Conservation (phyloP, 2,329 filamentous ascomycete genomes). For the Verticillium alfalfae region DNA sequence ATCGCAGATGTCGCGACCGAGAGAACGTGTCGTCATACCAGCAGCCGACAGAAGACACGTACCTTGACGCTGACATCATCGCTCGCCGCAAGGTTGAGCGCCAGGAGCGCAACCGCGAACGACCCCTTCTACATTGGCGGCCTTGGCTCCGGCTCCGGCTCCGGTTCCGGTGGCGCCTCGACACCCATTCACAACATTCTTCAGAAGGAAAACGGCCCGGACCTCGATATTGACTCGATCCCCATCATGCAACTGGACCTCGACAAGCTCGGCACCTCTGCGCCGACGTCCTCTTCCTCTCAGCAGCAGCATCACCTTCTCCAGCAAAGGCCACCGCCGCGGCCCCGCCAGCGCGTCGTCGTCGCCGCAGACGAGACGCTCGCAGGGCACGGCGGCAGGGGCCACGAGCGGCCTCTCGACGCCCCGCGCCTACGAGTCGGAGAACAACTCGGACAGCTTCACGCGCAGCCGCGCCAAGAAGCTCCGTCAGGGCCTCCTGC, state of each 20-base stretch:
- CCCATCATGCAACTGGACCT: constrained; percentile 92
- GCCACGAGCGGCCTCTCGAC: constrained; percentile 38
- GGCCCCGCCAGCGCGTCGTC: constrained; percentile 55
- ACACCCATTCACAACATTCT: constrained; percentile 77
- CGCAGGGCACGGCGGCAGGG: constrained; percentile 25
- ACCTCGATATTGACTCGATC: constrained; percentile 88
- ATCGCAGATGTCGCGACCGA: constrained; percentile 40
- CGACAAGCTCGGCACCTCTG: constrained; percentile 39
- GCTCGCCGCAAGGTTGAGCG: constrained; percentile 72
- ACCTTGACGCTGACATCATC: constrained; percentile 67
- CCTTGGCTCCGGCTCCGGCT: constrained; percentile 37
- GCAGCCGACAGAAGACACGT: constrained; percentile 56
- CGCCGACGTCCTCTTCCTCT: constrained; percentile 15
- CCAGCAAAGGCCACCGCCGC: constrained; percentile 22
- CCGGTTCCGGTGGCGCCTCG: constrained; percentile 53
- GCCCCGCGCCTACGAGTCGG: constrained; percentile 47
- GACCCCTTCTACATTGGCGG: constrained; percentile 89
- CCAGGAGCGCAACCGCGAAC: constrained; percentile 78
- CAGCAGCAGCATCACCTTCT: constrained; percentile 9
- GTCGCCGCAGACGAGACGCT: constrained; percentile 72
- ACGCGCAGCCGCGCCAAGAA: constrained; percentile 44
- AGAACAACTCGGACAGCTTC: constrained; percentile 41
- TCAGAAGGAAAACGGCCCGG: constrained; percentile 65
- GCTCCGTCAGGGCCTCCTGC: constrained; percentile 61
- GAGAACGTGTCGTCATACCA: constrained; percentile 50